Evolutionary conservation across 495 filamentous ascomycete genomes (phyloP), one percentile per base, ranked within the genome.

Genomic region (Amniculicola lignicola): DNA sequence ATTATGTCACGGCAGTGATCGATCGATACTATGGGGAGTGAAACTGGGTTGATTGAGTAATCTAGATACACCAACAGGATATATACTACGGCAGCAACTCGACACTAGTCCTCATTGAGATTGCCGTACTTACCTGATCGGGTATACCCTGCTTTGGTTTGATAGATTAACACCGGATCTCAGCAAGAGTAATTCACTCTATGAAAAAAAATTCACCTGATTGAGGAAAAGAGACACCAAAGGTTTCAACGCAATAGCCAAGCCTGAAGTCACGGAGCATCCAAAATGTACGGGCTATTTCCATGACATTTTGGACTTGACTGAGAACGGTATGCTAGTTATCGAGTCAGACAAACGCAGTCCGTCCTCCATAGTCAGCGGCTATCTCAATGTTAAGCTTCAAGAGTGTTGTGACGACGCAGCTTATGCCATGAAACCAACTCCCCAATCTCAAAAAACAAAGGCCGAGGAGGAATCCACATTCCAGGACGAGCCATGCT

Each of bases 311-410:
- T 22, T 28, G 22, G 31, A 15, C 35, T 15, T 22, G 21, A n/a
- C 14, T 42, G 11, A 22, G 31, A 16, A 42, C 31, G 9, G 42
- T 28, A 10, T 28, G 46, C 11, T 15, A n/a, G 15, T 28, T 44
- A 71, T 65, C 73, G 14, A 69, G 7, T 33, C 29, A n/a, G n/a
- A 7, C n/a, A 33, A 33, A 72, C 46, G 69, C 70, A 0, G 37
- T 74, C 11, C 72, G 70, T 54, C 74, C 74, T 25, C 65, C 7
- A 33, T n/a, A 7, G n/a, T n/a, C 29, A 7, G 29, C 7, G n/a
- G n/a, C 7, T n/a, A 33, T 33, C 29, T 33, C 7, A 33, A 33
- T 7, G 29, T 7, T n/a, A 33, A 7, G 29, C n/a, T 7, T 33
- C 7, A 33, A n/a, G n/a, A 33, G 29, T 33, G 29, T 33, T n/a